Percentiles rank a stretch among this genome's conserved stretches.
phyloP scores from a whole-genome alignment of 2,329 filamentous ascomycete species.

The Gnomoniopsis smithogilvyi region DNA sequence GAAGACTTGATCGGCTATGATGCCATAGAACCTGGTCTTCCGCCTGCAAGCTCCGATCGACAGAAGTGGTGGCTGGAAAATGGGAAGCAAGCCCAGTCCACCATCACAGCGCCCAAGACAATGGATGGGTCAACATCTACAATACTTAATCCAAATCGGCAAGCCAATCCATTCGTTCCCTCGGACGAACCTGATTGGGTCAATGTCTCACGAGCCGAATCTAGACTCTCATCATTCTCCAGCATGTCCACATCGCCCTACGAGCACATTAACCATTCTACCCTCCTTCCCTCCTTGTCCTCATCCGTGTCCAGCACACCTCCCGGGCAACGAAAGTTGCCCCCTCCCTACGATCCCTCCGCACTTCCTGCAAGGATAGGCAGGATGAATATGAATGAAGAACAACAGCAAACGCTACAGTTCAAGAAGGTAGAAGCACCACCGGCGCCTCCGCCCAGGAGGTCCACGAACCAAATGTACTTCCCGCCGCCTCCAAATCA shows the following conservation, averaged over 20 bases:
- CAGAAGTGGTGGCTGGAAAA: conserved; percentile 70
- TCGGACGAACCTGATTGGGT: conserved; percentile 85
- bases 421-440: conserved; percentile 32
- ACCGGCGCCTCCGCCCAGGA: conserved; percentile 44
- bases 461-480: conserved; percentile 29
- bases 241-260: conserved; percentile 59
- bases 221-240: conserved; percentile 50
- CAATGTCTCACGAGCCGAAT: conserved; percentile 52
- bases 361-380: conserved; percentile 44
- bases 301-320: conserved; percentile 42
- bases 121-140: conserved; percentile 47
- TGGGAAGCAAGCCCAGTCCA: conserved; percentile 71
- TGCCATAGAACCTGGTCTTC: conserved; percentile 74
- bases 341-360: conserved; percentile 47
- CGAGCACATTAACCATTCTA: conserved; percentile 53
- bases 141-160: conserved; percentile 68
- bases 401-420: conserved; percentile 25
- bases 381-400: conserved; percentile 40
- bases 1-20: conserved; percentile 81
- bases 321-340: conserved; percentile 44
- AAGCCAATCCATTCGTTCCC: conserved; percentile 76
- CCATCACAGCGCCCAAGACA: conserved; percentile 59
- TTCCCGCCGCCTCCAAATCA: conserved; percentile 18
- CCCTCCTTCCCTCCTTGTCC: conserved; percentile 41
- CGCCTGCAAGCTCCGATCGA: conserved; percentile 64